These are phyloP conservation scores for Cytospora piceae DNA, from an alignment of 2,329 filamentous ascomycete genomes.

Conservation along the genomic window DNA sequence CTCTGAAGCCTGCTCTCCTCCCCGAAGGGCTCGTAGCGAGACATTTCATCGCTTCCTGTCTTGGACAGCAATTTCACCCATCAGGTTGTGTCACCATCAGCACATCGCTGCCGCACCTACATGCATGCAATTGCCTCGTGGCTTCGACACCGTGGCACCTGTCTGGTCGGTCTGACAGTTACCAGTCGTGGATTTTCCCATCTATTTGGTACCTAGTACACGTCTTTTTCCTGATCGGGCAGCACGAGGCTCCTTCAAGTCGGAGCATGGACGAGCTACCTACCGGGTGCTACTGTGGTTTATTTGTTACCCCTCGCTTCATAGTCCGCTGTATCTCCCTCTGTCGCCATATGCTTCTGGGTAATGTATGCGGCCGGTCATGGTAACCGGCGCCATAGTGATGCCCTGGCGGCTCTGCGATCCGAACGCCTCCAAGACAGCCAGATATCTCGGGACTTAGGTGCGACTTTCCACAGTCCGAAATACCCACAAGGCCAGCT, in stretches of 20 bases:
- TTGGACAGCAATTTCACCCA: conserved; percentile 25
- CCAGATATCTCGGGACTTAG: background rate
- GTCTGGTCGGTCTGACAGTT: conserved; percentile 17
- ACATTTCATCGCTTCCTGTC: conserved; percentile 22
- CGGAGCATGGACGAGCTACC: background rate
- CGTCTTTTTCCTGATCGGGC: background rate
- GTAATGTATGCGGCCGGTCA: background rate
- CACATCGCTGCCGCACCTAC: background rate
- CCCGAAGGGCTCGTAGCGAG: background rate
- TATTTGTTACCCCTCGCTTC: background rate
- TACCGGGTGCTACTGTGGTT: background rate
- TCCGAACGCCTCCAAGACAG: background rate
- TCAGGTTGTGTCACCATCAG: conserved; percentile 19
- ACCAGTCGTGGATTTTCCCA: background rate
- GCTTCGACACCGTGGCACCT: conserved; percentile 18
- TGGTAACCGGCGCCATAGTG: background rate
- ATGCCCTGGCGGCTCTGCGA: background rate
- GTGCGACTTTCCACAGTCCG: conserved; percentile 2
- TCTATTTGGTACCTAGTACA: background rate
- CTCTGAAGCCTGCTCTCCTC: conserved; percentile 8
- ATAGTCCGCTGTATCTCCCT: background rate
- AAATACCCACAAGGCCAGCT: conserved; percentile 13
- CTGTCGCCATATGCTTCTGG: background rate
- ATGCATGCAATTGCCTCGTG: conserved; percentile 22
- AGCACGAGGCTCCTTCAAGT: background rate